These are phyloP conservation scores for Perkinsus chesapeaki DNA, from an alignment of 169 alveolate genomes.

Conservation along the genomic window DNA sequence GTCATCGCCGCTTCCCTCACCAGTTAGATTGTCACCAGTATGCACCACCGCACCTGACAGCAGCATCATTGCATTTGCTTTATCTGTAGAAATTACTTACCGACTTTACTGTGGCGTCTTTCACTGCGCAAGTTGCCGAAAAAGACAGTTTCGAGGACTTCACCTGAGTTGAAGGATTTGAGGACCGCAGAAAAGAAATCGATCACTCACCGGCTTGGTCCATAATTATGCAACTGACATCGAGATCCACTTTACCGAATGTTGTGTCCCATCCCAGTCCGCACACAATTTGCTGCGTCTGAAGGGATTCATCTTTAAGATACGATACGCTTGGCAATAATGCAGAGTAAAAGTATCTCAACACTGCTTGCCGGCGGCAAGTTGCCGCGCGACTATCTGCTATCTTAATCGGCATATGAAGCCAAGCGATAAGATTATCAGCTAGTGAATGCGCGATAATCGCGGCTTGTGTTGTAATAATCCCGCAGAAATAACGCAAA, in stretches of 20 bases:
- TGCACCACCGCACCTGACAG: not conserved
- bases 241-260: not conserved
- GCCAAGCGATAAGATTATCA: too few species aligned
- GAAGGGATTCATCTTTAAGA: too few species aligned
- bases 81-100: not conserved
- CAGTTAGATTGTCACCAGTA: not conserved
- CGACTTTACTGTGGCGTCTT: not conserved
- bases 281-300: not conserved
- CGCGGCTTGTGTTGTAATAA: too few species aligned
- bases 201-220: not conserved
- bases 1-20: not conserved
- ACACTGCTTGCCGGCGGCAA: too few species aligned
- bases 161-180: not conserved
- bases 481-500: too few species aligned
- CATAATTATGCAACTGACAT: not conserved
- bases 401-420: too few species aligned
- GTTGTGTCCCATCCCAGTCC: not conserved
- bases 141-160: not conserved
- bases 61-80: not conserved
- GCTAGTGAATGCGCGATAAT: too few species aligned
- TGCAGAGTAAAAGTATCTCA: too few species aligned
- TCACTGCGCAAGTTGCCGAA: not conserved
- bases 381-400: too few species aligned
- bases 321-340: too few species aligned
- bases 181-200: too few species aligned